Evolutionary conservation across 2,329 filamentous ascomycete genomes (phyloP).

Genomic region (Karstenula rhodostoma): DNA sequence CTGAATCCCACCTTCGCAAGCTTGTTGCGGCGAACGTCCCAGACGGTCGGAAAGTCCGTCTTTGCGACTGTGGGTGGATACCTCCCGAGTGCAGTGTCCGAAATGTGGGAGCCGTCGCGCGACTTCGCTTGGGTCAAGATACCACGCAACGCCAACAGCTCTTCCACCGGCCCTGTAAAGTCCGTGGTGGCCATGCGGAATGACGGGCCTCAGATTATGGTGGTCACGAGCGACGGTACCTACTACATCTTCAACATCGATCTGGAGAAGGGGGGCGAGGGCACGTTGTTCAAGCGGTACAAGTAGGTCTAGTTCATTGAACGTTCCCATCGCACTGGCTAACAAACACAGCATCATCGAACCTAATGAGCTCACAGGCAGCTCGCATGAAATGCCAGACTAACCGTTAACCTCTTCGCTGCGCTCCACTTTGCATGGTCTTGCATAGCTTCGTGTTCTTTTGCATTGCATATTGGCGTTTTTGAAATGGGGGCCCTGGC

Average conservation of each 20-base stretch:
- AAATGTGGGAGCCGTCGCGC: slow-evolving; percentile 95
- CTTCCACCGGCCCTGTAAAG: slow-evolving; percentile 65
- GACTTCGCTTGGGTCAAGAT: slow-evolving; percentile 98
- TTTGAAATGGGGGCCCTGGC: background rate
- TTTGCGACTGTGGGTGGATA: slow-evolving; percentile 91
- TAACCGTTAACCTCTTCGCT: slow-evolving; percentile 20
- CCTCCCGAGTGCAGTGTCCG: slow-evolving; percentile 88
- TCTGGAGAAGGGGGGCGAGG: slow-evolving; percentile 92
- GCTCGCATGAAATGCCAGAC: slow-evolving; percentile 40
- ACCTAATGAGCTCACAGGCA: slow-evolving; percentile 44
- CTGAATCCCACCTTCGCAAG: slow-evolving; percentile 82
- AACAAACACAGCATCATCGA: slow-evolving; percentile 43
- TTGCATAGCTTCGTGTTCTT: slow-evolving; percentile 19
- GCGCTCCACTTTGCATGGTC: slow-evolving; percentile 10
- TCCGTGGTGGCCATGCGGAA: slow-evolving; percentile 98
- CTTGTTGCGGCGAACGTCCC: slow-evolving; percentile 91
- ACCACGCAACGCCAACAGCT: slow-evolving; percentile 65
- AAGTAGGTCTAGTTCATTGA: slow-evolving; percentile 70
- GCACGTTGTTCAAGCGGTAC: slow-evolving; percentile 88
- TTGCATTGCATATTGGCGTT: slow-evolving; percentile 45
- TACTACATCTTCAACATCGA: slow-evolving; percentile 97
- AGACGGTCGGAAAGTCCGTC: slow-evolving; percentile 88
- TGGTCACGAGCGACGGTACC: slow-evolving; percentile 92
- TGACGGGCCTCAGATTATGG: slow-evolving; percentile 95
- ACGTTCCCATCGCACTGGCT: slow-evolving; percentile 14